phyloP scores from a whole-genome alignment of 176 grass and related monocot species.

The Elaeis guineensis region DNA sequence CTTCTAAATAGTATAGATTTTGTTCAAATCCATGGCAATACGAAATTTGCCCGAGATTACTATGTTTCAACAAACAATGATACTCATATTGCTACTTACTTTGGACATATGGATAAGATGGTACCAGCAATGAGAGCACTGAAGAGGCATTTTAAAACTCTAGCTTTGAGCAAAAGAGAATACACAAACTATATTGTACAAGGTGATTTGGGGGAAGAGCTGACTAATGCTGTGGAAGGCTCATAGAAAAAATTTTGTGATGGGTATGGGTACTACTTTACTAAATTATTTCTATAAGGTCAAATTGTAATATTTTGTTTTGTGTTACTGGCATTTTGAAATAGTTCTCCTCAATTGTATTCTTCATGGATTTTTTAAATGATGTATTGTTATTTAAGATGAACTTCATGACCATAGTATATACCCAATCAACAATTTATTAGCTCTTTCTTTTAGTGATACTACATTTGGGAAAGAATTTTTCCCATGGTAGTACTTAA shows the following conservation, averaged over 20 bases:
- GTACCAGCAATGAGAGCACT: constrained; percentile 76
- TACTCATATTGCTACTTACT: constrained; percentile 71
- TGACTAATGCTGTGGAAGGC: constrained; percentile 69
- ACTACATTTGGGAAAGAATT: too few species aligned
- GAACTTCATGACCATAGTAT: too few species aligned
- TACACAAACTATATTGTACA: constrained; percentile 47
- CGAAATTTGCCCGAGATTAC: constrained; percentile 81
- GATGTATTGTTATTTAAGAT: too few species aligned
- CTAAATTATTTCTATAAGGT: too few species aligned
- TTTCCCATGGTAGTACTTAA: too few species aligned
- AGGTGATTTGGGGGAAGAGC: constrained; percentile 44
- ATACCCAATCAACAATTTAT: too few species aligned
- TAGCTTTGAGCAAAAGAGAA: constrained; percentile 81
- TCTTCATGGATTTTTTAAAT: too few species aligned
- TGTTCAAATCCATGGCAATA: constrained; percentile 85
- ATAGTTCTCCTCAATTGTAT: too few species aligned
- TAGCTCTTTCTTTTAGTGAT: too few species aligned
- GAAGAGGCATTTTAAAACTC: constrained; percentile 56
- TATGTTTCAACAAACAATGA: constrained; percentile 88
- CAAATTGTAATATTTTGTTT: constrained; percentile 15
- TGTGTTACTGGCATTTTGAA: too few species aligned
- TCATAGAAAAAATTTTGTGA: constrained; percentile 75
- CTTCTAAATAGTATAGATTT: constrained; percentile 64
- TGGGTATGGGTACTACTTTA: constrained; percentile 40
- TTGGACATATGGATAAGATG: constrained; percentile 99